Base-by-base conservation (phyloP, 768 basidiomycete species). In the Mrakia frigida region DNA sequence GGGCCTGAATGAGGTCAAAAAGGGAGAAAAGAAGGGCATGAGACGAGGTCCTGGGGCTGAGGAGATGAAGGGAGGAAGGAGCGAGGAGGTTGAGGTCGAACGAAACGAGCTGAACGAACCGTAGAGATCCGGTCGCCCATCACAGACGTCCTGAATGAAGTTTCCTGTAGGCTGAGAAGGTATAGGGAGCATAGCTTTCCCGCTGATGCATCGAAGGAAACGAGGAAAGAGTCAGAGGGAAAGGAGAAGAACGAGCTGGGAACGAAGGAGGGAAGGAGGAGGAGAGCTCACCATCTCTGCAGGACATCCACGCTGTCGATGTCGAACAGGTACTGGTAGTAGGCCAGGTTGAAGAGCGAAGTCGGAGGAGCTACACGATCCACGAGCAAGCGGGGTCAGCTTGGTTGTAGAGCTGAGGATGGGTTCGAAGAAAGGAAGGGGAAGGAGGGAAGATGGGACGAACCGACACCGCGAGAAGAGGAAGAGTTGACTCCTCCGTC, bases 1-100 rank as follows among this genome's bases (percentile, higher is more conserved):
- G 96, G 94, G 0, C 95, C 95, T 82, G 92, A 91, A 56, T 92
- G 87, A 82, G 92, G 91, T n/a, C n/a, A n/a, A n/a, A n/a, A n/a
- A 23, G 86, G 82, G 90, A 73, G 31, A 67, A 74, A 46, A 37
- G 74, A 21, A 86, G 87, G 46, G 90, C 90, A 14, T 21, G 21
- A 6, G 23, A 6, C 41, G 71, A 46, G 37, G 39, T 25, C 21
- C 11, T 18, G 43, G 33, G 53, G 63, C 41, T 33, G 37, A n/a
- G 31, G 37, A 52, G 41, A 25, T 23, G 14, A 16, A 52, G 50
- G 52, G 16, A 14, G 11, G 53, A 37, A 6, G 43, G 52, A 25
- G 23, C 63, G 73, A 0, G 0, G 18, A 6, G 28, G 10, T 28
- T 4, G 63, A 65, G 35, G 33, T 35, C 28, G 31, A 65, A 7